Base-by-base conservation (phyloP, 2,329 filamentous ascomycete species). In the Xylaria sp. region DNA sequence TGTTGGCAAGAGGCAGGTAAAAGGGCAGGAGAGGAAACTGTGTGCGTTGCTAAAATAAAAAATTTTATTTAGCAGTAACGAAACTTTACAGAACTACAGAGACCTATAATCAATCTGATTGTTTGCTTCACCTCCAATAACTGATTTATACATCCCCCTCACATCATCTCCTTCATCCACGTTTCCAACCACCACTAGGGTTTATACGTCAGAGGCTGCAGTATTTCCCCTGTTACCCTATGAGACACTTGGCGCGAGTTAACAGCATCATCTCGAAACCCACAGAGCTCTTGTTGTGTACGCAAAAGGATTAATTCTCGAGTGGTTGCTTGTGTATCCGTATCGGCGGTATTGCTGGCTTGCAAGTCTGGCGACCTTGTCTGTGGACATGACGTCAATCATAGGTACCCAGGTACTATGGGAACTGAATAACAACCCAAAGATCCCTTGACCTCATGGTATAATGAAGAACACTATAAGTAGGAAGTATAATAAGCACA, bases 161-260 rank as follows among this genome's bases (percentile, higher is more conserved):
- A 23, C 36, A 54, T 54, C 57, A 44, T 33, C 15, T 48, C 10
- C 57, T 57, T 26, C n/a, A 46, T 6, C 23, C 38, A 26, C 57
- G 13, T 56, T 67, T 67, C 57, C 66, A 36, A 5, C 28, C 60
- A 44, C 56, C 57, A 56, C 63, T 69, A 28, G 59, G 63, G 15
- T 1, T 71, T 65, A 31, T 72, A 68, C 28, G 59, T 70, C 4
- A 64, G 49, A 26, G 67, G 61, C 44, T 64, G 59, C 15, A 73
- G 57, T 42, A 66, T 66, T 42, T 73, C 70, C 20, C 57, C 63
- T 40, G 65, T 69, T 4, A 59, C 66, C 17, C 62, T 69, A 17
- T 70, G 67, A 26, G 69, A 69, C 5, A 69, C 63, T 54, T 48
- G 48, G 40, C 63, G 66, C 20, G 61, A 60, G 28, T 63, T 46